Conservation (phyloP, 2,329 filamentous ascomycete species). For the Calonectria crousiana region DNA sequence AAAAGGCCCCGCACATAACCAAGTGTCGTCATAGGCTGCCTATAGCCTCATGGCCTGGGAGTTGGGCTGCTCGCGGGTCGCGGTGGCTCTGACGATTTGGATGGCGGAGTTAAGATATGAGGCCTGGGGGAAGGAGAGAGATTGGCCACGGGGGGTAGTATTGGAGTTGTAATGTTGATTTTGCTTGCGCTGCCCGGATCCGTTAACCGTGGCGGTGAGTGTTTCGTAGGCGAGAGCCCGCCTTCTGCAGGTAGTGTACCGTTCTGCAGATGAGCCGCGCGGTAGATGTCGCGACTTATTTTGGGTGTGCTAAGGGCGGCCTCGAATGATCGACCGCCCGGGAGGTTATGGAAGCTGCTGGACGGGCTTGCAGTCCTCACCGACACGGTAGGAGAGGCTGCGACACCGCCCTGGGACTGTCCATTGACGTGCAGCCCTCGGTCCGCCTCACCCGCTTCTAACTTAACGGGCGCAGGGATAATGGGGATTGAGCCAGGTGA, state of each 20-base stretch:
- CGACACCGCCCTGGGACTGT: constrained; percentile 15
- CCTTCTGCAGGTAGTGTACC: constrained; percentile 57
- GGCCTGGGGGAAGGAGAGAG: constrained; percentile 69
- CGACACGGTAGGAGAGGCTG: constrained; percentile 35
- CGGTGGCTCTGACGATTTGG: constrained; percentile 57
- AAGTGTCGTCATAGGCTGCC: too few species aligned
- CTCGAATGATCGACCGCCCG: constrained; percentile 38
- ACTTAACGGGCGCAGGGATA: constrained; percentile 40
- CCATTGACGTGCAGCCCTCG: constrained; percentile 26
- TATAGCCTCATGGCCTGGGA: constrained; percentile 7
- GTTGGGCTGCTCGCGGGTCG: constrained; percentile 33
- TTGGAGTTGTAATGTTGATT: constrained; percentile 53
- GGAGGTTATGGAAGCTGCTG: constrained; percentile 39
- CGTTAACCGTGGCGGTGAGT: constrained; percentile 58
- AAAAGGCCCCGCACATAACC: neutral
- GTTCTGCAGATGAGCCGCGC: constrained; percentile 41
- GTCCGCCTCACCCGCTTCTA: constrained; percentile 31
- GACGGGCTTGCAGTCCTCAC: constrained; percentile 41
- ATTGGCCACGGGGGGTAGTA: constrained; percentile 69
- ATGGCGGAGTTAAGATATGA: constrained; percentile 70
- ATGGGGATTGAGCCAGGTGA: constrained; percentile 32
- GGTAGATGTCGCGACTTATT: constrained; percentile 44
- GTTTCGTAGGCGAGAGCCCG: constrained; percentile 65
- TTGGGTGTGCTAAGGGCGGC: constrained; percentile 44
- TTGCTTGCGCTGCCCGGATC: constrained; percentile 43